Evolutionary conservation across 2,329 filamentous ascomycete species (phyloP).

Genomic region (Colletotrichum sp.): DNA sequence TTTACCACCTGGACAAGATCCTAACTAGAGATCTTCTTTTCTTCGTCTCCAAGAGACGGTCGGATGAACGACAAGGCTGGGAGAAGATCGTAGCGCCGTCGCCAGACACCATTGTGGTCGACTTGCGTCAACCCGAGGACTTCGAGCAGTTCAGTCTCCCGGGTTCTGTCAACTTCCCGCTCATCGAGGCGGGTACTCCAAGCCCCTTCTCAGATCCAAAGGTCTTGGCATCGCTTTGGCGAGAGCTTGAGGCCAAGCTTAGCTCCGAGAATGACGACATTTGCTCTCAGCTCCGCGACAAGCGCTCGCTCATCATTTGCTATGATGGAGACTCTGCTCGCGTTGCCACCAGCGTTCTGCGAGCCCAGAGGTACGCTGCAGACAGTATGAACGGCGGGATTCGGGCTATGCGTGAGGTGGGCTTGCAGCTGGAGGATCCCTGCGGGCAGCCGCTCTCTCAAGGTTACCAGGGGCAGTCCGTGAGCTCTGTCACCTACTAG

Average conservation of each 20-base stretch:
- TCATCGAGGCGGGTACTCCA: conserved; percentile 35
- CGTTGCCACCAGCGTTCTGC: conserved; percentile 56
- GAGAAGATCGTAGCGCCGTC: neutral
- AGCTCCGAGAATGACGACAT: conserved; percentile 14
- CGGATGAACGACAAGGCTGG: neutral
- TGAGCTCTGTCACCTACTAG: neutral
- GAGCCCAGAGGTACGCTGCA: conserved; percentile 51
- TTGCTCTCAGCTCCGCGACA: conserved; percentile 25
- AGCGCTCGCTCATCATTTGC: conserved; percentile 51
- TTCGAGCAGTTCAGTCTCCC: conserved; percentile 47
- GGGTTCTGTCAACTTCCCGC: conserved; percentile 47
- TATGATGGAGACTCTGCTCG: conserved; percentile 59
- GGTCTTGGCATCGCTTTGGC: conserved; percentile 50
- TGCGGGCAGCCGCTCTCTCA: neutral
- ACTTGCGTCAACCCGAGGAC: conserved; percentile 46
- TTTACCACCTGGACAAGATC: neutral
- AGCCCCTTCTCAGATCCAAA: conserved; percentile 51
- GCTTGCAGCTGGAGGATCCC: neutral
- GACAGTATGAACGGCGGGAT: conserved; percentile 49
- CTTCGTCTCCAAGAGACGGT: neutral
- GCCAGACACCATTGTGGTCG: conserved; percentile 41
- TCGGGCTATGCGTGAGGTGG: neutral
- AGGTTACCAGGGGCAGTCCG: neutral
- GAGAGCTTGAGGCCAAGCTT: conserved; percentile 48
- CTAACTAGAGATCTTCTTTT: neutral